Evolutionary conservation across 768 basidiomycete genomes (phyloP), one percentile per base, ranked within the genome.

Genomic region (Royoungia palumana): DNA sequence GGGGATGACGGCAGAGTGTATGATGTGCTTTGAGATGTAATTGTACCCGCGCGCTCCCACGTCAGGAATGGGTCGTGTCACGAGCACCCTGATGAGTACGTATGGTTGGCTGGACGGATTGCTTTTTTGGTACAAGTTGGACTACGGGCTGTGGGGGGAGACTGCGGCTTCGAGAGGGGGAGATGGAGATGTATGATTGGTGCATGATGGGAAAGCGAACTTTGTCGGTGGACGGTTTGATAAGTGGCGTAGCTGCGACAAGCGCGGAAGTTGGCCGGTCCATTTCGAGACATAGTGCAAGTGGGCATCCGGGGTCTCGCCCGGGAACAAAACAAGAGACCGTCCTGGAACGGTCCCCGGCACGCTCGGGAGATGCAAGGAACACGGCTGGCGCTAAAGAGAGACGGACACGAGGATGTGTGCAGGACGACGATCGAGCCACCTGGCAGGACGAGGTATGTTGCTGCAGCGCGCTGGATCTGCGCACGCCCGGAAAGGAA

Each of bases 231-330:
- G 35, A 39, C 36, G 41, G 62, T 62, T 59, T 65, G 63, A 58
- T 67, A 50, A 55, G 64, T 66, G 65, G 64, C 64, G 64, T 41
- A 44, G 51, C 27, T 51, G 58, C 65, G 65, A 69, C 67, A 61
- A 53, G 67, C 62, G 63, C 67, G 65, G 65, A 67, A 41, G 56
- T 55, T 46, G 47, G 37, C 56, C 30, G 55, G 51, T 10, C 62
- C 62, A 41, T 35, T 55, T 54, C 17, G 19, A 66, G 66, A 41
- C 56, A 66, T 60, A 64, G 51, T 64, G 43, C 21, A 62, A 43
- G 24, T 32, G 13, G 14, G 30, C 35, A 21, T 25, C 37, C 19
- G 49, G 57, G 62, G 49, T 24, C 55, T 36, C 4, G 5, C 5
- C 20, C 60, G 67, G 67, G 2, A 0, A 36, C 22, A 14, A 32